A percentile compares a stretch with the other conserved stretches of the same genome.
Conservation (phyloP, 2,329 filamentous ascomycete genomes). For the Fusarium tanahbumbuense region DNA sequence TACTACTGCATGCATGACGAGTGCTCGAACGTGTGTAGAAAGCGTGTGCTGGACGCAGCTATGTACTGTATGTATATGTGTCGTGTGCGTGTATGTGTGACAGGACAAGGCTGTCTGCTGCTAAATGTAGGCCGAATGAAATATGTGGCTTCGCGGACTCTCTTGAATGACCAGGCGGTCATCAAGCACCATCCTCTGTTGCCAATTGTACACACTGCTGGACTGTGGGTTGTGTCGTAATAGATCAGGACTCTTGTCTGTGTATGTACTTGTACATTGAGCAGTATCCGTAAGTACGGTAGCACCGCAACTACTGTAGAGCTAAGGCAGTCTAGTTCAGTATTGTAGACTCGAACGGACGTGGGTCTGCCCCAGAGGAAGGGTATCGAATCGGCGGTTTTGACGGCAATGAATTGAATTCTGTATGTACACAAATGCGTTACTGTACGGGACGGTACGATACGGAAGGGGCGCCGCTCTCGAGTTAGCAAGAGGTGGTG, state of each 20-base stretch:
- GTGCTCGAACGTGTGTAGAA: conserved; percentile 1
- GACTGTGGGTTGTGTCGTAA: neutral
- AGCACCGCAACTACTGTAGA: conserved; percentile 16
- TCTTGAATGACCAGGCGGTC: neutral
- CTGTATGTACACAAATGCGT: neutral
- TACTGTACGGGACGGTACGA: neutral
- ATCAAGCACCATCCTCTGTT: neutral
- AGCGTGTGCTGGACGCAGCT: neutral
- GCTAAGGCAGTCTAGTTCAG: neutral
- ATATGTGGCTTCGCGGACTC: conserved; percentile 19
- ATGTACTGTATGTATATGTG: conserved; percentile 5
- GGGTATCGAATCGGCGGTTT: conserved; percentile 41
- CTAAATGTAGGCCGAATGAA: conserved; percentile 12
- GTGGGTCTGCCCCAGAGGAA: conserved; percentile 38
- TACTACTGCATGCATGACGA: conserved; percentile 35
- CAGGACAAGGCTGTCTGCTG: conserved; percentile 13
- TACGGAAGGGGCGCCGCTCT: neutral
- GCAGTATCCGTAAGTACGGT: neutral
- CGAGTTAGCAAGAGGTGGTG: neutral
- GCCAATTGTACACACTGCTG: neutral
- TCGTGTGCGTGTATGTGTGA: conserved; percentile 1
- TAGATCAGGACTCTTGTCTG: conserved; percentile 3
- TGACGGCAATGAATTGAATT: conserved; percentile 12
- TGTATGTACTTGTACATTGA: conserved; percentile 1
- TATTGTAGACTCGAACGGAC: conserved; percentile 7